These are phyloP conservation scores for Juncus inflexus DNA, from an alignment of 176 grass and related monocot genomes.

Conservation along the genomic window DNA sequence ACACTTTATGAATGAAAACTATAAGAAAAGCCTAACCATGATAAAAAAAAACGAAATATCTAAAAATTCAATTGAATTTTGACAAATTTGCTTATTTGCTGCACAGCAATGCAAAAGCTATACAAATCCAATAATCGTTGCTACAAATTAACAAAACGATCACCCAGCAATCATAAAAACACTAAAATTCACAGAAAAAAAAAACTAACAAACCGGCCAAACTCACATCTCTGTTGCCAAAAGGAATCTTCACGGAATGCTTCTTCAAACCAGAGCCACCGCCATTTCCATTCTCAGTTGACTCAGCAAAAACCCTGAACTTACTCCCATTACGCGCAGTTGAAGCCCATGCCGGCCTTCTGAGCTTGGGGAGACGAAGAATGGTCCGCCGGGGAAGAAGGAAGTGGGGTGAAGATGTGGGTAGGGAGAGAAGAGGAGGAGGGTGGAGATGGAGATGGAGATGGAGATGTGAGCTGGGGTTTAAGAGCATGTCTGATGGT, in stretches of 20 bases:
- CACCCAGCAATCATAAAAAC: neutral
- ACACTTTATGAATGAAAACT: neutral
- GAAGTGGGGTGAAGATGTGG: constrained; percentile 34
- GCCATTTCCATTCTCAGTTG: constrained; percentile 12
- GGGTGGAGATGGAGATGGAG: neutral
- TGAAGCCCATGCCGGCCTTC: constrained; percentile 4
- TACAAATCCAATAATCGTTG: no score
- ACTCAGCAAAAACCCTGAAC: constrained; percentile 20
- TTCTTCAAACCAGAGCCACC: constrained; percentile 34
- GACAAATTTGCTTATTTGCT: no score
- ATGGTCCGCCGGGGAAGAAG: constrained; percentile 19
- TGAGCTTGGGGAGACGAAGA: constrained; percentile 18
- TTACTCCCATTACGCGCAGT: constrained; percentile 10
- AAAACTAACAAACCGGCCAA: neutral
- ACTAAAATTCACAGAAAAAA: neutral
- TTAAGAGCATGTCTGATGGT: constrained; percentile 9
- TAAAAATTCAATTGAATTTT: neutral
- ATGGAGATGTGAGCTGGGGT: neutral
- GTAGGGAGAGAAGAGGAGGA: neutral
- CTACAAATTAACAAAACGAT: no score
- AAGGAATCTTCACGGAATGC: constrained; percentile 71
- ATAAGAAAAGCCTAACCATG: no score
- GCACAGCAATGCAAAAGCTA: no score
- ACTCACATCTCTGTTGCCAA: constrained; percentile 78
- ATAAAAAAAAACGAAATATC: no score